Base-by-base conservation (phyloP, 2,329 filamentous ascomycete species). In the Calonectria honghensis region DNA sequence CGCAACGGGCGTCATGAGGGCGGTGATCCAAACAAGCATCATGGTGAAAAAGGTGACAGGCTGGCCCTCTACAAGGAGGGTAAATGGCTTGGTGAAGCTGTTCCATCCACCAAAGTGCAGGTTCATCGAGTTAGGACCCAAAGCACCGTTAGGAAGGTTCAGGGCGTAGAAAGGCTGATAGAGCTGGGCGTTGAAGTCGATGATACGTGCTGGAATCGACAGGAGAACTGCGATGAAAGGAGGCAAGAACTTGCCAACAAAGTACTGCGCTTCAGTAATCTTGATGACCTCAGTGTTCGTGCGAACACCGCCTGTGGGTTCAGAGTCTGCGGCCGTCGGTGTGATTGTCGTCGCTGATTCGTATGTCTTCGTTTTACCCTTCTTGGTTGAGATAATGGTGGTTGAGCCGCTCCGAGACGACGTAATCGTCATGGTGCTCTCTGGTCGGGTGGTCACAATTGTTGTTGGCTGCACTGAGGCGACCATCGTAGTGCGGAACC, bases 161-260 rank as follows among this genome's bases (percentile, higher is more conserved):
- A 90, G 80, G 5, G 86, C 83, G 70, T 87, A 85, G 76, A 89
- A 89, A 3, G 87, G 88, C 70, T 87, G 86, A 65, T 86, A 87
- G 0, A 86, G 80, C 70, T 87, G 86, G 5, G 83, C 86, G 73
- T 86, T 86, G 73, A 84, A 80, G 76, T 87, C 85, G 76, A 88
- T 82, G 41, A 88, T 83, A n/a, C 86, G 84, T 7, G 87, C 84
- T 1, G 86, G 85, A 13, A 88, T 85, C 16, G 84, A 83, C 6
- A 88, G 79, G 27, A 85, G 70, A 2, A 88, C 83, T 13, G 86
- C 83, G 0, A 87, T 63, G 4, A 88, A 81, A 0, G 85, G 79
- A 0, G 87, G 87, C 6, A 89, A 78, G 77, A 88, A 88, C 50
- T 85, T 85, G 7, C 86, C 87, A 7, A 86, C 24, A 69, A 88